Evolutionary conservation across 768 basidiomycete species (phyloP).

Genomic region (Leucocoprinus sp.): DNA sequence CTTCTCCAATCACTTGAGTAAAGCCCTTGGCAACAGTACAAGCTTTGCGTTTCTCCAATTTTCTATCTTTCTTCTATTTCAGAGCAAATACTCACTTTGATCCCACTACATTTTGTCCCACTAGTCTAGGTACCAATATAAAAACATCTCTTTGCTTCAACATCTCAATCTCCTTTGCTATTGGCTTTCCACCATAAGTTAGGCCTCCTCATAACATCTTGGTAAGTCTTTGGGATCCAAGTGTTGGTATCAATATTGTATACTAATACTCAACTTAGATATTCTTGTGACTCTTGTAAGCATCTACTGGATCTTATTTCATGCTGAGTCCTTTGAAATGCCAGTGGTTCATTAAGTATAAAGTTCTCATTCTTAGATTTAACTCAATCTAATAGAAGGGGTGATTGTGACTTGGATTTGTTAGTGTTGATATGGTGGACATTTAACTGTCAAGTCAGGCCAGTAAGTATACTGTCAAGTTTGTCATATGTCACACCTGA

Average conservation of each 20-base stretch:
- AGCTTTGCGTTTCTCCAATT: constrained; percentile 23
- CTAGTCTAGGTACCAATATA: neutral
- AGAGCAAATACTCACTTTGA: constrained; percentile 9
- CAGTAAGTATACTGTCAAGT: no score
- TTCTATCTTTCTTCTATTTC: constrained; percentile 23
- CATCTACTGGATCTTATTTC: no score
- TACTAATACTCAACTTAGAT: no score
- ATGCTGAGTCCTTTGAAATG: no score
- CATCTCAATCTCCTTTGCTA: neutral
- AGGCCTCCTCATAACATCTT: neutral
- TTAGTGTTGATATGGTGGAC: no score
- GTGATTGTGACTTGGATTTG: no score
- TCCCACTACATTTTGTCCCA: neutral
- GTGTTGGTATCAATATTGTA: no score
- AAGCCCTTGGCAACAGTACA: constrained; percentile 34
- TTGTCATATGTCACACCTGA: no score
- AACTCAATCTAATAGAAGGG: no score
- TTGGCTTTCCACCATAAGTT: neutral
- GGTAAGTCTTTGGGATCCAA: neutral
- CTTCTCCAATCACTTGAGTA: constrained; percentile 25
- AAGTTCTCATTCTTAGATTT: no score
- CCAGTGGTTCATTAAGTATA: no score
- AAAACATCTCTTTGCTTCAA: neutral
- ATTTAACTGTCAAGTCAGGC: no score
- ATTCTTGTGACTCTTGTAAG: neutral